Conservation (phyloP, 2,329 filamentous ascomycete species). For the Penicillium aurantiogriseum region DNA sequence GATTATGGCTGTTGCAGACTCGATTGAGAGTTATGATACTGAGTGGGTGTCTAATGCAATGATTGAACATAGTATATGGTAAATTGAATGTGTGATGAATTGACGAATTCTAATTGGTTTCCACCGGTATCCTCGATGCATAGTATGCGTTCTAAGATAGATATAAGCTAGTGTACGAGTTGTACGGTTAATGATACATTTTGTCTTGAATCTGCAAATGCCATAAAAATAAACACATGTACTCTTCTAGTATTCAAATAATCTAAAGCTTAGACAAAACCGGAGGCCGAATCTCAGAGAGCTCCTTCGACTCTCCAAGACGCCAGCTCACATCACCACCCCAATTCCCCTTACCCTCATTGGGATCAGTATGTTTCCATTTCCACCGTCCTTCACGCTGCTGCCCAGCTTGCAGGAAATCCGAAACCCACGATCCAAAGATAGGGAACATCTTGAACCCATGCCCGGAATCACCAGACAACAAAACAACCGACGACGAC, state of each 20-base stretch:
- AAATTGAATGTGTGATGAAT: background rate
- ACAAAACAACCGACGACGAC: constrained; percentile 48
- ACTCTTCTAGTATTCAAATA: constrained; percentile 3
- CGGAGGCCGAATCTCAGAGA: constrained; percentile 22
- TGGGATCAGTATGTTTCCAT: constrained; percentile 47
- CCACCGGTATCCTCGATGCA: background rate
- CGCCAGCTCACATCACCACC: constrained; percentile 52
- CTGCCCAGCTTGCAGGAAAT: constrained; percentile 43
- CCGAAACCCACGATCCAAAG: constrained; percentile 55
- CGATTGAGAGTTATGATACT: constrained; percentile 46
- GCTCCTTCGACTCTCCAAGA: constrained; percentile 39
- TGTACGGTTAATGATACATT: background rate
- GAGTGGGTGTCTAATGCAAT: constrained; percentile 51
- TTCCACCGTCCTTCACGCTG: constrained; percentile 52
- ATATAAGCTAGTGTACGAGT: background rate
- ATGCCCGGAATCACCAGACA: constrained; percentile 61
- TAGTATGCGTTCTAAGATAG: background rate
- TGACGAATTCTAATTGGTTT: background rate
- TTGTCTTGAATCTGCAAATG: background rate
- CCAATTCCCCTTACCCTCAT: constrained; percentile 37
- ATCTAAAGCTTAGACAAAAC: constrained; percentile 25
- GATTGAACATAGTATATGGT: constrained; percentile 48
- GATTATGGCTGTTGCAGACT: constrained; percentile 51
- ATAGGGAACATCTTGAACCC: constrained; percentile 64
- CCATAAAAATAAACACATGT: background rate